Evolutionary conservation across 2,329 filamentous ascomycete species (phyloP).

Genomic region (Exophiala lecanii-corni): DNA sequence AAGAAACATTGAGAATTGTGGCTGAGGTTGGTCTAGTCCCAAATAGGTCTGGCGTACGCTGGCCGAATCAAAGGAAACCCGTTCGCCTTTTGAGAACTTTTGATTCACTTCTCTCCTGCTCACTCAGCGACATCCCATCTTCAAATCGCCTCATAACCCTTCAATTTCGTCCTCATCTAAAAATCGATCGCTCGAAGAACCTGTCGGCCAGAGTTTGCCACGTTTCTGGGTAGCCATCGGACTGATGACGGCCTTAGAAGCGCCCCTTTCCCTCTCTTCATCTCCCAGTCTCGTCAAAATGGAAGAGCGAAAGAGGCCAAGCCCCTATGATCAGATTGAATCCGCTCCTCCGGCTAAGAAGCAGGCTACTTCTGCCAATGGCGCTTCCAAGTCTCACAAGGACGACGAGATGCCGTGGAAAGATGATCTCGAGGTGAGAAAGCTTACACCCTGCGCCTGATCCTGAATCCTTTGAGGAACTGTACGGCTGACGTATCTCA

Average conservation of each 20-base stretch:
- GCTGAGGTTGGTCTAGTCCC: background rate
- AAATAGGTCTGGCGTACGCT: background rate
- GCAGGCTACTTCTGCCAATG: slow-evolving; percentile 74
- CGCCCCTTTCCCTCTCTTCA: slow-evolving; percentile 59
- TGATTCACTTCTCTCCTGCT: slow-evolving; percentile 3
- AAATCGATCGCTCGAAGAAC: slow-evolving; percentile 6
- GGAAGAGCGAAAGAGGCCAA: slow-evolving; percentile 98
- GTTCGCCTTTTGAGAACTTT: slow-evolving; percentile 8
- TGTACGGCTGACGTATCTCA: too few relatives aligned
- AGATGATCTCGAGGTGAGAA: slow-evolving; percentile 68
- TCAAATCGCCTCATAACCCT: slow-evolving; percentile 2
- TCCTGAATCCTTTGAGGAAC: too few relatives aligned
- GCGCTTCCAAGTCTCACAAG: slow-evolving; percentile 55
- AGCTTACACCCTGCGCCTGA: slow-evolving; percentile 1
- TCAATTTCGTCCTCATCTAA: slow-evolving; percentile 6
- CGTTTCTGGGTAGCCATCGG: slow-evolving; percentile 36
- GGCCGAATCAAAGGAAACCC: slow-evolving; percentile 2
- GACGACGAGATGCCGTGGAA: slow-evolving; percentile 67
- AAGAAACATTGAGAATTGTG: background rate
- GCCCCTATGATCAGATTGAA: slow-evolving; percentile 73
- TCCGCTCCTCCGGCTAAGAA: slow-evolving; percentile 85
- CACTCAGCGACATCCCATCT: slow-evolving; percentile 6
- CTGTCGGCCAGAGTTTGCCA: slow-evolving; percentile 5
- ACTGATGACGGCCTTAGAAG: slow-evolving; percentile 86
- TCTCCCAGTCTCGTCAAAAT: slow-evolving; percentile 83